phyloP scores from a whole-genome alignment of 345 rosid genomes.

The Mercurialis annua region DNA sequence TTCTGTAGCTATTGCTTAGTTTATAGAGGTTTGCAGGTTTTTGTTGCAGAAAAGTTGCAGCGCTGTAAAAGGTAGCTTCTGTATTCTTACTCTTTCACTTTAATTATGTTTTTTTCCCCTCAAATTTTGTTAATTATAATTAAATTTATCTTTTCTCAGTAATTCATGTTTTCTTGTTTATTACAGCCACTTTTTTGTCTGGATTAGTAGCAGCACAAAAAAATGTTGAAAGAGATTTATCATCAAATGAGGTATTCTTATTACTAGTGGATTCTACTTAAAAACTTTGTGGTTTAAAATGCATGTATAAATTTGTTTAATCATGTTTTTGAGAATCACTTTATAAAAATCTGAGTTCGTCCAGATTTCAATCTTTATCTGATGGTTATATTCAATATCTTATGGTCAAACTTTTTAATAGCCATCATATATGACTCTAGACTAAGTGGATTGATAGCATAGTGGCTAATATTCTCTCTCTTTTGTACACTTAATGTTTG shows the following conservation, averaged over 20 bases:
- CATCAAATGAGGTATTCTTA: neutral
- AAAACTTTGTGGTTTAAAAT: neutral
- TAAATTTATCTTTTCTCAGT: neutral
- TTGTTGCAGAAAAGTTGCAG: constrained; percentile 41
- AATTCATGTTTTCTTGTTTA: neutral
- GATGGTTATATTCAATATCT: constrained; percentile 8
- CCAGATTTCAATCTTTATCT: constrained; percentile 3
- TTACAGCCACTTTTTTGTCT: constrained; percentile 19
- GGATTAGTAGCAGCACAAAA: constrained; percentile 15
- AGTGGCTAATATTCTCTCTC: too few relatives aligned
- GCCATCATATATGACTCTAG: neutral
- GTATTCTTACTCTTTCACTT: constrained; percentile 29
- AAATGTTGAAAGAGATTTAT: constrained; percentile 4
- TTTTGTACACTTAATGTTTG: too few relatives aligned
- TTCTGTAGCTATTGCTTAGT: constrained; percentile 33
- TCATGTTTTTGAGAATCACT: constrained; percentile 13
- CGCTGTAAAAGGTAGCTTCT: constrained; percentile 48
- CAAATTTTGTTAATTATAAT: neutral
- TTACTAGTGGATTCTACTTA: neutral
- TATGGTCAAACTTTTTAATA: constrained; percentile 1
- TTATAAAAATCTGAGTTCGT: neutral
- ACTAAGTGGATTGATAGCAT: too few relatives aligned
- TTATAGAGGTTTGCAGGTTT: constrained; percentile 39
- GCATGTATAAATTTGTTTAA: neutral
- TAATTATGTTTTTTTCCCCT: neutral